Evolutionary conservation across 2,329 filamentous ascomycete genomes (phyloP).

Genomic region (Nemania bipapillata): DNA sequence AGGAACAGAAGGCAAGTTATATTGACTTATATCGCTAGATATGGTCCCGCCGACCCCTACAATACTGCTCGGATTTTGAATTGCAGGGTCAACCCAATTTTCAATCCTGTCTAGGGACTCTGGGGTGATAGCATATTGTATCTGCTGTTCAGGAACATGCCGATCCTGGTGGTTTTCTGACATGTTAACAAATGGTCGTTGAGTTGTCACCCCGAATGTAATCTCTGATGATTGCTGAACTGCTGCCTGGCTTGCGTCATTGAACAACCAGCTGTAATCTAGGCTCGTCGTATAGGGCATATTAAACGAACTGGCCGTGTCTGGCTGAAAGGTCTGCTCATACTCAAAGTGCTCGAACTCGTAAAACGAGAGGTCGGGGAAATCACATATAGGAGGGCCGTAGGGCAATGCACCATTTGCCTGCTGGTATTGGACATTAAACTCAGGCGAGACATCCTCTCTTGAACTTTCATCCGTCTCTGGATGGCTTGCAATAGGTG

Average conservation of each 20-base stretch:
- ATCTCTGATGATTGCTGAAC: conserved; percentile 32
- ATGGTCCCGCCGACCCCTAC: too few species aligned
- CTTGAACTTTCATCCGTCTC: background rate
- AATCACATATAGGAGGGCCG: conserved; percentile 37
- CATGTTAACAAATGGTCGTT: background rate
- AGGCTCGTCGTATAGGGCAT: conserved; percentile 71
- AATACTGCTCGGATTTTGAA: background rate
- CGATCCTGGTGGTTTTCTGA: background rate
- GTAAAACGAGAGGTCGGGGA: conserved; percentile 12
- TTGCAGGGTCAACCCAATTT: conserved; percentile 4
- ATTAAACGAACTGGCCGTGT: conserved; percentile 72
- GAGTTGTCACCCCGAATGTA: background rate
- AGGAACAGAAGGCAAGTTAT: background rate
- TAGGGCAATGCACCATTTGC: conserved; percentile 24
- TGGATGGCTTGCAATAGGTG: background rate
- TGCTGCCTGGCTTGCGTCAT: conserved; percentile 52
- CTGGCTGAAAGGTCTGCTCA: conserved; percentile 68
- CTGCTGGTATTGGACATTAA: conserved; percentile 13
- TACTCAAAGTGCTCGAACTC: conserved; percentile 49
- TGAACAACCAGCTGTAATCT: conserved; percentile 72
- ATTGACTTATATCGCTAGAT: background rate
- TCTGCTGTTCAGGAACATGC: background rate
- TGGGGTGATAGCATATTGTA: conserved; percentile 13
- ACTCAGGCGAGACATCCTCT: background rate
- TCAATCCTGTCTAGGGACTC: conserved; percentile 20